Base-by-base conservation (phyloP, 2,329 filamentous ascomycete genomes). In the Pseudogymnoascus sp. region DNA sequence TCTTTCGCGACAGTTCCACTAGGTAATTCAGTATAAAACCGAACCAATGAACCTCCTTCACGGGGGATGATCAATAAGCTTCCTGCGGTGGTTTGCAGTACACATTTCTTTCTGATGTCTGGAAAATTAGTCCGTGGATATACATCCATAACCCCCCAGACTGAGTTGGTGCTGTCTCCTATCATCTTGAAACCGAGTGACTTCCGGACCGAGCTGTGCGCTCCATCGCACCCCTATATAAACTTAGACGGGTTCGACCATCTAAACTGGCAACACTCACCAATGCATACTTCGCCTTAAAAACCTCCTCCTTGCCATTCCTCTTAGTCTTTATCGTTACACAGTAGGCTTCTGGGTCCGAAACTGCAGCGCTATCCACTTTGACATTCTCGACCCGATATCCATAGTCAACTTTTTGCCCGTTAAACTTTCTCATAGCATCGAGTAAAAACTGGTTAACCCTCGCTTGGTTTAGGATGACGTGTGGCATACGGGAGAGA, bases 11-110 rank as follows among this genome's bases (percentile, higher is more conserved):
- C 78, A 73, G 77, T 77, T 0, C 79, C 82, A 5, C 79, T 78
- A 0, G 69, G 69, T 0, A 88, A 71, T 70, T 88, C 80, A 62
- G 87, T 84, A 71, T 87, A 88, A 70, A 87, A 84, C 11, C 86
- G 80, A 1, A 82, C 82, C 62, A 87, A 70, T n/a, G 73, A 74
- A 62, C 82, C 80, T 1, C 79, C 79, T 69, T 87, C 85, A 8
- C 84, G 77, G 0, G 86, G 86, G 31, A 88, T 86, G 59, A 87
- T 80, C 65, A 88, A 77, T 18, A 88, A 73, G 42, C 78, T 84
- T 0, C 85, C 84, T 1, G 77, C 74, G 0, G 75, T 72, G 0
- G 84, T 84, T 66, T 84, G 81, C 23, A 88, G 78, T 0, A 81
- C 77, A 8, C 74, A 76, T 65, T 84, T 81, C 67, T 81, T 81